Conservation (phyloP, 306 rosid species). For the Lupinus albus region DNA sequence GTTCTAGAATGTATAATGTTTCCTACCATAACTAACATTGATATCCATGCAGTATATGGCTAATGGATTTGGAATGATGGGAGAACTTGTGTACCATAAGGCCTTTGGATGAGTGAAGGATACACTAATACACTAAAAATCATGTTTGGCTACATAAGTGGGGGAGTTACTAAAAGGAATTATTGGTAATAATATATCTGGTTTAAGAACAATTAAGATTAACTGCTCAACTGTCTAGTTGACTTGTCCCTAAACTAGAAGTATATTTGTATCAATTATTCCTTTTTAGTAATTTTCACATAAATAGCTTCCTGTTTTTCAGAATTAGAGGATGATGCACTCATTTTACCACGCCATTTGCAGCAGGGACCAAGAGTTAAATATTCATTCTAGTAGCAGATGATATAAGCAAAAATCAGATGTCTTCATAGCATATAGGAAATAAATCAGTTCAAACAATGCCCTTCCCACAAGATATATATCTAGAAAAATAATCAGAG, state of each 20-base stretch:
- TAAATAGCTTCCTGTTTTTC: conserved; percentile 11
- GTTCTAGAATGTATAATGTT: conserved; percentile 8
- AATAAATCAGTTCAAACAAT: conserved; percentile 23
- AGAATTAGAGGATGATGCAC: conserved; percentile 8
- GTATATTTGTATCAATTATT: conserved; percentile 4
- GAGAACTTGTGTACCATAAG: not conserved
- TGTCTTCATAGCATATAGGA: conserved; percentile 22
- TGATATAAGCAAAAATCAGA: conserved; percentile 4
- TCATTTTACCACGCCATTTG: not conserved
- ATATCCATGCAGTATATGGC: conserved; percentile 9
- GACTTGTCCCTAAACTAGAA: conserved; percentile 20
- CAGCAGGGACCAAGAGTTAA: conserved; percentile 10
- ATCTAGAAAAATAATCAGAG: conserved; percentile 9
- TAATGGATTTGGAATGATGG: conserved; percentile 19
- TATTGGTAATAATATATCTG: not conserved
- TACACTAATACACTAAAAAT: conserved; percentile 13
- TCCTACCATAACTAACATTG: conserved; percentile 13
- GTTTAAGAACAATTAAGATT: conserved; percentile 1
- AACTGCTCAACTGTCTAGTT: conserved; percentile 19
- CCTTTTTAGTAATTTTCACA: conserved; percentile 16
- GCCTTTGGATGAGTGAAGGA: conserved; percentile 27
- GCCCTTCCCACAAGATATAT: conserved; percentile 5
- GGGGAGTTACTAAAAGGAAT: not conserved
- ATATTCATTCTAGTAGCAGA: conserved; percentile 8
- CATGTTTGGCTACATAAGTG: not conserved